A percentile compares a stretch with the other conserved stretches of the same genome.
Evolutionary conservation across 768 basidiomycete species (phyloP).

Genomic region (Cystofilobasidium bisporidii): DNA sequence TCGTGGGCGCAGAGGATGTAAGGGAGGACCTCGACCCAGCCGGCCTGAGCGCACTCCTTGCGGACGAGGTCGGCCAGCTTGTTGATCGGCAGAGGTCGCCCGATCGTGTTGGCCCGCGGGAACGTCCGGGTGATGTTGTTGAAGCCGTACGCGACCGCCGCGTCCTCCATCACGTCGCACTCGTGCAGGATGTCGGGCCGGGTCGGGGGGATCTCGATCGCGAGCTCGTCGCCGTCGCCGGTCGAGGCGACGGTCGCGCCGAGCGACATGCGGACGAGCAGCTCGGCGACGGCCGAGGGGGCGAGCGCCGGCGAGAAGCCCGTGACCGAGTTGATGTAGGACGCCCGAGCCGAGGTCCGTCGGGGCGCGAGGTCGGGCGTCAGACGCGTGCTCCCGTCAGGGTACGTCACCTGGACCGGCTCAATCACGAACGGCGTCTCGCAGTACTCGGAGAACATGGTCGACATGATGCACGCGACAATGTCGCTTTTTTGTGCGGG

Average conservation of each 20-base stretch:
- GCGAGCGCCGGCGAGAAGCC: conserved; percentile 57
- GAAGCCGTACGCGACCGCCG: conserved; percentile 94
- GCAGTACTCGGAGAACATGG: conserved; percentile 99
- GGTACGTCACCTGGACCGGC: conserved; percentile 72
- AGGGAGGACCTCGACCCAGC: conserved; percentile 91
- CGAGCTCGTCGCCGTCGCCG: conserved; percentile 55
- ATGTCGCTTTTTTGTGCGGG: too few species aligned
- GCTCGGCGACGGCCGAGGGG: conserved; percentile 54
- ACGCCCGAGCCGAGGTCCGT: conserved; percentile 61
- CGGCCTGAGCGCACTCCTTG: conserved; percentile 82
- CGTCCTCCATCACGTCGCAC: conserved; percentile 97
- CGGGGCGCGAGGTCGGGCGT: conserved; percentile 73
- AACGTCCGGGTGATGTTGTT: conserved; percentile 89
- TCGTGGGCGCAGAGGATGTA: conserved; percentile 87
- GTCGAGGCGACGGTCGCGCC: conserved; percentile 50
- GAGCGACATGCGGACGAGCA: conserved; percentile 78
- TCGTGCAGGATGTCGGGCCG: conserved; percentile 96
- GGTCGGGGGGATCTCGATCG: conserved; percentile 79
- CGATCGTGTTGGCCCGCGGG: conserved; percentile 88
- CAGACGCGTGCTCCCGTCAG: conserved; percentile 64
- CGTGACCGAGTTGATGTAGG: conserved; percentile 93
- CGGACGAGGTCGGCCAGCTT: conserved; percentile 81
- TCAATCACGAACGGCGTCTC: conserved; percentile 85
- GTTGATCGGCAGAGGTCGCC: conserved; percentile 80
- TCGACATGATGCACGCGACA: conserved; percentile 83